Evolutionary conservation across 2,329 filamentous ascomycete species (phyloP), one percentile per base, ranked within the genome.

Genomic region (Penicillium sp.): DNA sequence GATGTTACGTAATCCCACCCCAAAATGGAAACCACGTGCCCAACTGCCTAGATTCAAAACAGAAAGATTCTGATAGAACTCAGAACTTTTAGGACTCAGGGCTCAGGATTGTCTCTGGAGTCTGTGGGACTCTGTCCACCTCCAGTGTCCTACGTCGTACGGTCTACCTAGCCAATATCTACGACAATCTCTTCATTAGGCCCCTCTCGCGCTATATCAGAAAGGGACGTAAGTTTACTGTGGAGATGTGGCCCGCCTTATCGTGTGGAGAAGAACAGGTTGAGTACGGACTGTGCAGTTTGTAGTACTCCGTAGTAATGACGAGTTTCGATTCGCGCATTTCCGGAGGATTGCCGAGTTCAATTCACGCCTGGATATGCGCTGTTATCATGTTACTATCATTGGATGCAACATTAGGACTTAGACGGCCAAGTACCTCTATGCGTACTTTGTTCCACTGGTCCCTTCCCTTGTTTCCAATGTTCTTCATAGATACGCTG

Each of bases 1-100:
- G n/a, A n/a, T 22, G 10, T 45, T 45, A 45, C 25, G 25, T 45
- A 45, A 45, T 29, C 9, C n/a, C n/a, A n/a, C n/a, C n/a, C n/a
- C n/a, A n/a, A n/a, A n/a, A n/a, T n/a, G n/a, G n/a, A n/a, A 3
- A 44, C 38, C 42, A 45, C 42, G 42, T 45, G 42, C 2, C 42
- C 19, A 11, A 13, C 5, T 25, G n/a, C n/a, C n/a, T n/a, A n/a
- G n/a, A n/a, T n/a, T n/a, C n/a, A n/a, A n/a, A n/a, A n/a, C n/a
- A n/a, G n/a, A n/a, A n/a, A n/a, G n/a, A n/a, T n/a, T n/a, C n/a
- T n/a, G n/a, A n/a, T n/a, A n/a, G n/a, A n/a, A n/a, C n/a, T n/a
- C n/a, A n/a, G n/a, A n/a, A n/a, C n/a, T n/a, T n/a, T n/a, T n/a
- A n/a, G n/a, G n/a, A n/a, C n/a, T n/a, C n/a, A n/a, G n/a, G n/a